A percentile compares a stretch with the other conserved stretches of the same genome.
Evolutionary conservation across 2,329 filamentous ascomycete genomes (phyloP).

Genomic region (Fusarium lyarnte): DNA sequence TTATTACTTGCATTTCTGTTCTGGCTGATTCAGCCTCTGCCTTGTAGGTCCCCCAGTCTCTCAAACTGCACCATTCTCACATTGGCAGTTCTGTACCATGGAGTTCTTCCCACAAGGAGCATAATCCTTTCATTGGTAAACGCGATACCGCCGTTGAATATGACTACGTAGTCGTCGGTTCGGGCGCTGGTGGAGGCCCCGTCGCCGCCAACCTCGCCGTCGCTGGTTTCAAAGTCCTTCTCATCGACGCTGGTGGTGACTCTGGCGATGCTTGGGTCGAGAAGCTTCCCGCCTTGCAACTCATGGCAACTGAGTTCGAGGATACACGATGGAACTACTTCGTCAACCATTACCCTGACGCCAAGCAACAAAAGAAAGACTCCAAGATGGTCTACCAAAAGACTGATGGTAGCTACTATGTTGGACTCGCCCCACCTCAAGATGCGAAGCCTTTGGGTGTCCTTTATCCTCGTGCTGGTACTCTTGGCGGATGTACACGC

Average conservation of each 20-base stretch:
- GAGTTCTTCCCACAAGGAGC: background rate
- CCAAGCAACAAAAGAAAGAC: conserved; percentile 54
- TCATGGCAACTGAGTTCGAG: conserved; percentile 42
- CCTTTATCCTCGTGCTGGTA: conserved; percentile 56
- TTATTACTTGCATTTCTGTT: conserved; percentile 16
- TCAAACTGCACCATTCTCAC: background rate
- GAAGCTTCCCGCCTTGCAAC: conserved; percentile 42
- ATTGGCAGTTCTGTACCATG: background rate
- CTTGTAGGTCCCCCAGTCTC: background rate
- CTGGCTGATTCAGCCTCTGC: conserved; percentile 20
- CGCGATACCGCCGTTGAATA: conserved; percentile 46
- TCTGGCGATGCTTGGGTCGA: conserved; percentile 51
- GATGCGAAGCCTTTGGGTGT: conserved; percentile 53
- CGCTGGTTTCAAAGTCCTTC: conserved; percentile 65
- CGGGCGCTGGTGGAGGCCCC: conserved; percentile 65
- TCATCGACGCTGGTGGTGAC: conserved; percentile 68
- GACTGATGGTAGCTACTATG: conserved; percentile 49
- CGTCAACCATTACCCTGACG: conserved; percentile 67
- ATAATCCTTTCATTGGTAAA: conserved; percentile 21
- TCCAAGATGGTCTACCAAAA: conserved; percentile 59
- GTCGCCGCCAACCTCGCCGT: conserved; percentile 65
- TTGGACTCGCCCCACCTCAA: conserved; percentile 47
- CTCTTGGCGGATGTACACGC: conserved; percentile 53
- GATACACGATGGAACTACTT: conserved; percentile 65
- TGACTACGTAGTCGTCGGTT: conserved; percentile 69